phyloP scores from a whole-genome alignment of 2,329 filamentous ascomycete species.

The Penicillium sp. region DNA sequence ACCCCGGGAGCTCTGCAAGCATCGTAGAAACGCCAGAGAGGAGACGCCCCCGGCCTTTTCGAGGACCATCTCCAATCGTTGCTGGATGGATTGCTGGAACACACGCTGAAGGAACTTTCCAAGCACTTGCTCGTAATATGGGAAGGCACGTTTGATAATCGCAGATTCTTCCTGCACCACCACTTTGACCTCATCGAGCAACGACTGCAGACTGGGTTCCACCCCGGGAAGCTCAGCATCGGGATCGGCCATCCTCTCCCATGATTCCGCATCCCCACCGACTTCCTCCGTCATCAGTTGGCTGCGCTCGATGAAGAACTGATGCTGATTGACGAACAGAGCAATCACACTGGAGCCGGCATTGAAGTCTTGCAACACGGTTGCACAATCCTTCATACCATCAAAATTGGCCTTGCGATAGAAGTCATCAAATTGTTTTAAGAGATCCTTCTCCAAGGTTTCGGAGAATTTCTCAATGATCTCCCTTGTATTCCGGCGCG shows the following conservation, averaged over 20 bases:
- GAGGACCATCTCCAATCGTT: slow-evolving; percentile 89
- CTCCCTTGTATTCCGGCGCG: slow-evolving; percentile 69
- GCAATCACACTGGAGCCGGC: slow-evolving; percentile 94
- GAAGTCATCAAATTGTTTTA: slow-evolving; percentile 97
- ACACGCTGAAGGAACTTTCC: slow-evolving; percentile 91
- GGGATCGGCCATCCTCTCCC: slow-evolving; percentile 91
- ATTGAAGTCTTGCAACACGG: slow-evolving; percentile 92
- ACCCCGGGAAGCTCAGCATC: slow-evolving; percentile 89
- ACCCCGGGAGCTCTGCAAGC: slow-evolving; percentile 82
- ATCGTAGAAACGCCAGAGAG: slow-evolving; percentile 85
- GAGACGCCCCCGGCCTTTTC: slow-evolving; percentile 93
- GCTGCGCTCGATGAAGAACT: slow-evolving; percentile 97
- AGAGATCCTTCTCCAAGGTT: slow-evolving; percentile 87
- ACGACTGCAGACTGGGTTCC: slow-evolving; percentile 85
- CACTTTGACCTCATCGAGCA: slow-evolving; percentile 91
- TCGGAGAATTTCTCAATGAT: slow-evolving; percentile 96
- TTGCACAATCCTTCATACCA: slow-evolving; percentile 96
- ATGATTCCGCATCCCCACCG: slow-evolving; percentile 60
- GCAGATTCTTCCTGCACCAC: slow-evolving; percentile 96
- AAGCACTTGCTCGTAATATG: slow-evolving; percentile 91
- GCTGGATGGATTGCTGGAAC: slow-evolving; percentile 97
- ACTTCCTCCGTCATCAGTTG: slow-evolving; percentile 89
- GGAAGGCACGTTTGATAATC: slow-evolving; percentile 95
- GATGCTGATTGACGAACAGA: slow-evolving; percentile 96
- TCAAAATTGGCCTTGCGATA: slow-evolving; percentile 94